Conservation (phyloP, 768 basidiomycete species). For the Calvatia gigantea region DNA sequence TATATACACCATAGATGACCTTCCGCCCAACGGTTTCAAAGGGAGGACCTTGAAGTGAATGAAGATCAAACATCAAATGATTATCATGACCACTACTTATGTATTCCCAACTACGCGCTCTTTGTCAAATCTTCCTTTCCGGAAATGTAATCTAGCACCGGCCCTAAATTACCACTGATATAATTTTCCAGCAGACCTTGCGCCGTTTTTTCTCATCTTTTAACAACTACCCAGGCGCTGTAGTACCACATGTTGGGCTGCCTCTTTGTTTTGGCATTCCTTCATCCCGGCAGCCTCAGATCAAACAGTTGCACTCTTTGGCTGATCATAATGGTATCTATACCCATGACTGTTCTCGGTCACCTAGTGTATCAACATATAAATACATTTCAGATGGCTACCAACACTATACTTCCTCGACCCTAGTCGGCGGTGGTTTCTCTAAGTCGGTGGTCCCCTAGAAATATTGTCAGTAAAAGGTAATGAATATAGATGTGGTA, state of each 20-base stretch:
- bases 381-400: not conserved
- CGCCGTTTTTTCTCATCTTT: conserved; percentile 49
- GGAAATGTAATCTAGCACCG: too few relatives aligned
- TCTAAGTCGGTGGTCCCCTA: not conserved
- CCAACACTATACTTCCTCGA: not conserved
- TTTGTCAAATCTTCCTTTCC: too few relatives aligned
- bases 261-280: conserved; percentile 33
- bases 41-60: too few relatives aligned
- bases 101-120: too few relatives aligned
- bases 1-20: too few relatives aligned
- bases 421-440: not conserved
- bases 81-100: too few relatives aligned
- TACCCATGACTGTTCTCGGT: conserved; percentile 46
- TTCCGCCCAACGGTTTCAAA: too few relatives aligned
- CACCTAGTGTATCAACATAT: conserved; percentile 59
- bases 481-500: not conserved
- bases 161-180: conserved; percentile 40
- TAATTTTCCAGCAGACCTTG: not conserved
- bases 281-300: conserved; percentile 61
- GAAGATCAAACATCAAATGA: too few relatives aligned
- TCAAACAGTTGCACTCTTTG: conserved; percentile 56
- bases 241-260: conserved; percentile 56
- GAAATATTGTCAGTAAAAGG: not conserved
- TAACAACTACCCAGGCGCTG: conserved; percentile 59
- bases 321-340: conserved; percentile 44